Evolutionary conservation across 305 asterid genomes (phyloP), one percentile per base, ranked within the genome.

Genomic region (Fraxinus xanthoxyloides): DNA sequence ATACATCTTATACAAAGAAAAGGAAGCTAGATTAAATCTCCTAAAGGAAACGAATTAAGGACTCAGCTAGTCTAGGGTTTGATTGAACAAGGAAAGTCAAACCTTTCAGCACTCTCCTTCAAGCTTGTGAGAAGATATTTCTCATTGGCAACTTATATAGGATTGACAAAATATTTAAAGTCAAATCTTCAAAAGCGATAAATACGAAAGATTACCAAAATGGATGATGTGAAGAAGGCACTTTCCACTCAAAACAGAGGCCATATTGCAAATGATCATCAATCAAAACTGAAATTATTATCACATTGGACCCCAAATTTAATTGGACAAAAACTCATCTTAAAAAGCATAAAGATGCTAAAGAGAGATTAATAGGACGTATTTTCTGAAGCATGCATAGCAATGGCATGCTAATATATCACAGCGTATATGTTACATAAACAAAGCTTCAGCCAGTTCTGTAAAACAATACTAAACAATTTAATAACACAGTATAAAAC

Each of bases 341-440:
- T 23, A 61, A 61, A 61, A 61, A 21, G 31, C 70, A 23, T 61
- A 23, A 9, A 61, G 31, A 23, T 61, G 70, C 31, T 23, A 24
- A 24, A 35, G n/a, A 23, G 59, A 7, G 72, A 77, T 24, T 15
- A 6, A 51, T 38, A 51, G 38, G 75, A 35, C 43, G 80, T 31
- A 19, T 61, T 48, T 70, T 56, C 73, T 77, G 75, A 28, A 83
- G 31, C 82, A 35, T 61, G 72, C 56, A 46, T 63, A 24, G 7
- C 35, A 23, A 77, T 23, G 21, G 30, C 40, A 56, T 72, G 77
- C 75, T 72, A 54, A 32, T 32, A 7, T 13, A n/a, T 7, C 76
- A 59, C 3, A 19, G 3, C 54, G 63, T 28, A 32, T 32, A 43
- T 26, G 35, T 48, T 48, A 28, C 40, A 72, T 70, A 59, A 35